These are phyloP conservation scores for Candida ponderosae DNA, from an alignment of 805 yeast genomes.

Conservation along the genomic window DNA sequence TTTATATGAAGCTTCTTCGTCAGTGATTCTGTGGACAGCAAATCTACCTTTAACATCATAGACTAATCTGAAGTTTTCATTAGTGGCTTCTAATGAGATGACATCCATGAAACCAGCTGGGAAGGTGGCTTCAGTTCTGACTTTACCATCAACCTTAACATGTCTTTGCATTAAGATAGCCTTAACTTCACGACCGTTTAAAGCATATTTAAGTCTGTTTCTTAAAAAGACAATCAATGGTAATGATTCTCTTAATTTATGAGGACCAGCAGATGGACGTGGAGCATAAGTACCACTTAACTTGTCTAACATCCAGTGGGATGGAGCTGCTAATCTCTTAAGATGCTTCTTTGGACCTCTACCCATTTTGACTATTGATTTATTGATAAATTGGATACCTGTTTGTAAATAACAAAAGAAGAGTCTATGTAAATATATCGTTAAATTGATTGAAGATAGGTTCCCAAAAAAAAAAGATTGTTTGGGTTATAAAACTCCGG, in stretches of 20 bases:
- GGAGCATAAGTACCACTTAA: constrained; percentile 99
- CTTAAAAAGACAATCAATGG: constrained; percentile 95
- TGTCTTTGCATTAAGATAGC: constrained; percentile 98
- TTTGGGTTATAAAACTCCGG: too few relatives aligned
- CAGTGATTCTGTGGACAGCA: constrained; percentile 98
- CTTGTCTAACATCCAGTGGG: constrained; percentile 99
- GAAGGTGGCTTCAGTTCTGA: constrained; percentile 97
- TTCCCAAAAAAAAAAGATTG: too few relatives aligned
- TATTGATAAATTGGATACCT: too few relatives aligned
- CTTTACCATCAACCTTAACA: constrained; percentile 98
- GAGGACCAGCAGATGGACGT: constrained; percentile 99
- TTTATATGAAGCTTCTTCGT: constrained; percentile 97
- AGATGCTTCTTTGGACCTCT: constrained; percentile 78
- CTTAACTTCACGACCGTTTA: constrained; percentile 98
- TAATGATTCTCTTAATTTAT: constrained; percentile 95
- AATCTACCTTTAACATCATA: constrained; percentile 99
- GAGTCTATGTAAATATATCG: too few relatives aligned
- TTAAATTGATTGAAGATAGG: too few relatives aligned
- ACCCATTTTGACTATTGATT: constrained; percentile 14
- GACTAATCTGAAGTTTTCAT: constrained; percentile 98
- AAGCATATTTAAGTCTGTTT: constrained; percentile 98
- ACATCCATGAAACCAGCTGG: constrained; percentile 99
- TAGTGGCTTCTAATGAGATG: constrained; percentile 93
- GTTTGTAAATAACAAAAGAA: too few relatives aligned
- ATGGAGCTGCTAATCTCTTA: constrained; percentile 99